Evolutionary conservation across 495 filamentous ascomycete species (phyloP).

Genomic region (Talaromyces liani): DNA sequence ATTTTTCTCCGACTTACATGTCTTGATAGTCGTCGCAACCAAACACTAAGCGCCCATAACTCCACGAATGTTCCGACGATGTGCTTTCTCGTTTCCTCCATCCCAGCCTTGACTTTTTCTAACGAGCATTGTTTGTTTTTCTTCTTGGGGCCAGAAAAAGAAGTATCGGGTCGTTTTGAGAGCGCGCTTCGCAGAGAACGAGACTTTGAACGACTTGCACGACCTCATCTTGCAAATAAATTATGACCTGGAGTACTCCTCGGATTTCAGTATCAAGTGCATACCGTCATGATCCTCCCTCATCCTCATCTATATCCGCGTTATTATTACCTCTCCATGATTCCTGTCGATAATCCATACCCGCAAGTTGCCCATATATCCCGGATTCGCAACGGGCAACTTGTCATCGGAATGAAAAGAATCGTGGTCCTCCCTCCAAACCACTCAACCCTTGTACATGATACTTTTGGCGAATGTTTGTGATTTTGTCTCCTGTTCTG

Average conservation of each 20-base stretch:
- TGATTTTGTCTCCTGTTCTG: constrained; percentile 15
- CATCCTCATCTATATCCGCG: not conserved
- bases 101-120: constrained; percentile 19
- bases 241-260: not conserved
- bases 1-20: constrained; percentile 14
- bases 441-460: constrained; percentile 4
- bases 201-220: not conserved
- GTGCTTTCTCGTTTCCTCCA: constrained; percentile 28
- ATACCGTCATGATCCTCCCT: not conserved
- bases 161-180: constrained; percentile 1
- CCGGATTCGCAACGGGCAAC: not conserved
- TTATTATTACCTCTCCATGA: constrained; percentile 18
- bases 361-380: not conserved
- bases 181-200: constrained; percentile 15
- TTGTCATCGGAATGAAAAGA: not conserved
- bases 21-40: constrained; percentile 22
- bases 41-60: constrained; percentile 17
- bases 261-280: not conserved
- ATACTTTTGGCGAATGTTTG: constrained; percentile 25
- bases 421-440: not conserved
- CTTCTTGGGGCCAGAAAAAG: constrained; percentile 14
- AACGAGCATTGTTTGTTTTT: constrained; percentile 31
- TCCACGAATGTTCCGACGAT: constrained; percentile 17
- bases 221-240: not conserved
- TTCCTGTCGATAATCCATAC: constrained; percentile 19